Base-by-base conservation (phyloP, 768 basidiomycete genomes). In the Hericium alpestre region DNA sequence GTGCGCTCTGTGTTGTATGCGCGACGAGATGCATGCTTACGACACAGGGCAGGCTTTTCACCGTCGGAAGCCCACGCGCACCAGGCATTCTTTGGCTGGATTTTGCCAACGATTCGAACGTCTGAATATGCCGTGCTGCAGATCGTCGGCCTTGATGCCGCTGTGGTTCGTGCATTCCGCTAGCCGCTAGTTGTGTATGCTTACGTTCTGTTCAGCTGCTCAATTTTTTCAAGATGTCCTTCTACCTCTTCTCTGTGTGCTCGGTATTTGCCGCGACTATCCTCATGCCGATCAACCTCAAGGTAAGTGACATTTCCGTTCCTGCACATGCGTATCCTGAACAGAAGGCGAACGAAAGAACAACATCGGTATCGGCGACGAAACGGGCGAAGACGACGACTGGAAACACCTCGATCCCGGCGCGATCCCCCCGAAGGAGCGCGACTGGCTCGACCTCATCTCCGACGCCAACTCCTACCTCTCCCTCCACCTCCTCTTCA, bases 221-320 rank as follows among this genome's bases (percentile, higher is more conserved):
- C 46, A 91, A 86, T 62, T 98, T 99, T 72, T 88, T 92, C 78
- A 94, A 95, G 69, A 96, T 87, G 79, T 84, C 88, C 0, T 98
- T 97, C 71, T 84, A 88, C 65, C 76, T 97, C 25, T 99, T 99
- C 72, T 84, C 88, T 0, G 73, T 87, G 15, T 91, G 90, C 69
- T 90, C 93, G 0, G 65, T 91, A 50, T 86, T 92, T 57, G 93
- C 93, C 0, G 71, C 85, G 8, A 69, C 81, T 5, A 83, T 94
- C n/a, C 79, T 99, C 12, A 95, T 98, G 84, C 96, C 96, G 2
- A 77, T 97, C 51, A 98, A 99, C 64, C 86, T 87, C 76, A 90
- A 84, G 74, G 94, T 94, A 61, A 65, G 83, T 70, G 1, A 6
- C 1, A 43, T 22, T 9, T 27, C 4, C 3, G 8, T n/a, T 56